Percentiles rank a stretch among this genome's conserved stretches.
Conservation (phyloP, 1,284 basidiomycete genomes). For the Ceratobasidium sp. region DNA sequence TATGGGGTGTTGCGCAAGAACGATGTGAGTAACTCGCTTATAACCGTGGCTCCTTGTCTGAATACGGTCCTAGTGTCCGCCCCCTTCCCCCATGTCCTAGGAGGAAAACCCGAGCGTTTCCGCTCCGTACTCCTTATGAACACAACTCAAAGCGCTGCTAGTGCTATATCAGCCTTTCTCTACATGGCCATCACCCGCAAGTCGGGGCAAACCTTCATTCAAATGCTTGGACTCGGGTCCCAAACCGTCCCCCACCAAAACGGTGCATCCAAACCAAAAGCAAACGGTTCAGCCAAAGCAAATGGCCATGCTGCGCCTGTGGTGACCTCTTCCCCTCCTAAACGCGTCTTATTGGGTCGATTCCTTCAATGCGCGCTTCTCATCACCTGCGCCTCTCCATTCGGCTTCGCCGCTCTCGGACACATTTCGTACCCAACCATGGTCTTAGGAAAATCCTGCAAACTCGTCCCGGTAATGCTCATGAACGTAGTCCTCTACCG, state of each 20-base stretch:
- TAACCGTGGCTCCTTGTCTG: slow-evolving; percentile 22
- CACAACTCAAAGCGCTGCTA: slow-evolving; percentile 85
- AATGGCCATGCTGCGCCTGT: slow-evolving; percentile 55
- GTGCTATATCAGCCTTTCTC: slow-evolving; percentile 77
- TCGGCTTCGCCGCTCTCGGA: slow-evolving; percentile 92
- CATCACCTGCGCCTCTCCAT: slow-evolving; percentile 91
- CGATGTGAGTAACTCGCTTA: slow-evolving; percentile 66
- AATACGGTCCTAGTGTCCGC: slow-evolving; percentile 70
- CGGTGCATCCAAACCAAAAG: slow-evolving; percentile 38
- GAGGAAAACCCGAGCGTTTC: slow-evolving; percentile 77
- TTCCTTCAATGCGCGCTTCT: slow-evolving; percentile 88
- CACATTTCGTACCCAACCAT: slow-evolving; percentile 99
- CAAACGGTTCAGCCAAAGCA: slow-evolving; percentile 41
- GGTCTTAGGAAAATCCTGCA: slow-evolving; percentile 99
- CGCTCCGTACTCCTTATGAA: slow-evolving; percentile 89
- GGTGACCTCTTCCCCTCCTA: slow-evolving; percentile 51
- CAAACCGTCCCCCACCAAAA: slow-evolving; percentile 44
- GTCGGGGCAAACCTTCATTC: slow-evolving; percentile 61
- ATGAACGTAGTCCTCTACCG: slow-evolving; percentile 94
- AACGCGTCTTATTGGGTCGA: slow-evolving; percentile 67
- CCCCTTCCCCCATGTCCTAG: slow-evolving; percentile 78
- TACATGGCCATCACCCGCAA: slow-evolving; percentile 81
- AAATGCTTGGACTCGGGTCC: slow-evolving; percentile 66
- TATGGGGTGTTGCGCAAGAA: slow-evolving; percentile 94
- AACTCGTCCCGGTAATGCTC: slow-evolving; percentile 94